Conservation (phyloP, 2,329 filamentous ascomycete genomes). For the Sporothrix humicola region DNA sequence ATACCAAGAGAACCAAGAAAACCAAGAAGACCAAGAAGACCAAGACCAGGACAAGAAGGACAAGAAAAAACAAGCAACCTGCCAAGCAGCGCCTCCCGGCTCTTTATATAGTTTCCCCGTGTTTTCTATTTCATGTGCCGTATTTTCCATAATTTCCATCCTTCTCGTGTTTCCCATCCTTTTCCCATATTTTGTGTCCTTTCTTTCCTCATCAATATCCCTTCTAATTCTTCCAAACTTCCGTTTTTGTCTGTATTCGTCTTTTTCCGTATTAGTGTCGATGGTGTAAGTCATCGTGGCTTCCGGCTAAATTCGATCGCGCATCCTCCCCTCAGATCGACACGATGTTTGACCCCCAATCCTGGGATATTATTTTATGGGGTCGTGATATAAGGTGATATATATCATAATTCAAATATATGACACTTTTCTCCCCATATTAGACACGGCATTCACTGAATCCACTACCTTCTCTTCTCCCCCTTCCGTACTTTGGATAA, state of each 20-base stretch:
- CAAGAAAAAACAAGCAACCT: not conserved
- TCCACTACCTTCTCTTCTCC: too few relatives aligned
- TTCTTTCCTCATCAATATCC: not conserved
- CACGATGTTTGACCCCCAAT: too few relatives aligned
- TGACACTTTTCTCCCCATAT: not conserved
- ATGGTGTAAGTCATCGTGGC: not conserved
- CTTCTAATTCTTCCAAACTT: not conserved
- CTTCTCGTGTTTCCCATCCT: not conserved
- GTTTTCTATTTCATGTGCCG: not conserved
- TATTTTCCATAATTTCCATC: not conserved
- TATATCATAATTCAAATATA: too few relatives aligned
- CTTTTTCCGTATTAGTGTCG: too few relatives aligned
- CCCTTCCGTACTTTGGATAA: slow-evolving; percentile 29
- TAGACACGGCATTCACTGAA: not conserved
- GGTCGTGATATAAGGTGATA: not conserved
- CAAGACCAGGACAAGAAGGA: not conserved
- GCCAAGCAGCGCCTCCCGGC: slow-evolving; percentile 11
- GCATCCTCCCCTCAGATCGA: not conserved
- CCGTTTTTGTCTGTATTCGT: not conserved
- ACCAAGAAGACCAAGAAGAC: not conserved
- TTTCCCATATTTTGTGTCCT: not conserved
- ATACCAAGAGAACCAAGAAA: not conserved
- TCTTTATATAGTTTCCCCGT: slow-evolving; percentile 24
- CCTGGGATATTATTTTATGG: not conserved
- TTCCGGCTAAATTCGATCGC: slow-evolving; percentile 1